These are phyloP conservation scores for Phytophthora pluvialis DNA, from an alignment of 352 stramenopile species.

Conservation along the genomic window DNA sequence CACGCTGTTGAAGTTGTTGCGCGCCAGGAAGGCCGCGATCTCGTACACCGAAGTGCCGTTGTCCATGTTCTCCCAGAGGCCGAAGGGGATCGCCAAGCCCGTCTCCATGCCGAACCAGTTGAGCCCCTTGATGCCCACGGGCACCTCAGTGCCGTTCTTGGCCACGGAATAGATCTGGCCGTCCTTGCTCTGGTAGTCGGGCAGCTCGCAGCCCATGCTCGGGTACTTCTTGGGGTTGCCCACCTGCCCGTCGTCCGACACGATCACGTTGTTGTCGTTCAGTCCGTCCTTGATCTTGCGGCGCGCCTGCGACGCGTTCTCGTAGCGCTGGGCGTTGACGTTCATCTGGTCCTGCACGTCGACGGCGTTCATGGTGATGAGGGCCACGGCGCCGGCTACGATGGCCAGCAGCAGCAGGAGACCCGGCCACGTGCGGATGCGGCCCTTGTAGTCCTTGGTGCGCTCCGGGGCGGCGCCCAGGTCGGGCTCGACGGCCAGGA, in stretches of 20 bases:
- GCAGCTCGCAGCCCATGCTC: slow-evolving; percentile 56
- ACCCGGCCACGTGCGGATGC: slow-evolving; percentile 68
- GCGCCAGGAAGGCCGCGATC: slow-evolving; percentile 59
- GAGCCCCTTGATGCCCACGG: slow-evolving; percentile 63
- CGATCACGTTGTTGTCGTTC: slow-evolving; percentile 33
- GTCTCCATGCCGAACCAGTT: slow-evolving; percentile 88
- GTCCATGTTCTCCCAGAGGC: slow-evolving; percentile 73
- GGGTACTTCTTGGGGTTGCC: slow-evolving; percentile 69
- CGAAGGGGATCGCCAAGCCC: slow-evolving; percentile 61
- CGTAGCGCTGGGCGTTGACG: slow-evolving; percentile 33
- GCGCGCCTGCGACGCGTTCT: slow-evolving; percentile 32
- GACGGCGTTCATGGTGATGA: slow-evolving; percentile 60
- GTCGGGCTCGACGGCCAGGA: slow-evolving; percentile 56
- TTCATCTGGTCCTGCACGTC: slow-evolving; percentile 37
- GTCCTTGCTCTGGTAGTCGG: slow-evolving; percentile 72
- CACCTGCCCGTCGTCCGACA: slow-evolving; percentile 58
- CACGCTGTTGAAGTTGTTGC: slow-evolving; percentile 82
- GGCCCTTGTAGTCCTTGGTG: slow-evolving; percentile 72
- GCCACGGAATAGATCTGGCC: slow-evolving; percentile 51
- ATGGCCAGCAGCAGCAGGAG: slow-evolving; percentile 59
- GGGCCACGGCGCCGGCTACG: slow-evolving; percentile 39
- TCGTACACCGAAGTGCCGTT: slow-evolving; percentile 76
- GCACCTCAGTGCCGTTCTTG: slow-evolving; percentile 62
- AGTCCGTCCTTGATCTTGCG: slow-evolving; percentile 56
- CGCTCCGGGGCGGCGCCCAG: slow-evolving; percentile 46